Evolutionary conservation across 2,329 filamentous ascomycete species (phyloP).

Genomic region (Ceratocystis smalleyi): DNA sequence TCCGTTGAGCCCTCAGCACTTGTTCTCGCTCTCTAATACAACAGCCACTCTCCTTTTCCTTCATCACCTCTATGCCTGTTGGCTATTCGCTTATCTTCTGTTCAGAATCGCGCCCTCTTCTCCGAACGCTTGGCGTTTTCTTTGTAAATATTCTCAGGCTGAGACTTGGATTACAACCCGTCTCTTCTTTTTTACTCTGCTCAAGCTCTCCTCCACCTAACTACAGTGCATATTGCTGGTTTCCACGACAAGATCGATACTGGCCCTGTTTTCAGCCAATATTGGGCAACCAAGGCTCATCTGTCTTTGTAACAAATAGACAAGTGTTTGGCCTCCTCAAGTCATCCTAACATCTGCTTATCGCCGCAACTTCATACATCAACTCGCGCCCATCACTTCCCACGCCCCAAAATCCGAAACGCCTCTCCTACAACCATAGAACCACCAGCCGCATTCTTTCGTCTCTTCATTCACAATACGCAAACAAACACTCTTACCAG

Average conservation of each 20-base stretch:
- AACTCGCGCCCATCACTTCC: background rate
- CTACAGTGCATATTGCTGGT: background rate
- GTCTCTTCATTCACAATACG: background rate
- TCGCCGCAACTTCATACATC: background rate
- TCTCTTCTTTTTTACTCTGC: background rate
- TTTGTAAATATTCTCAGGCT: background rate
- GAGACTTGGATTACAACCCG: background rate
- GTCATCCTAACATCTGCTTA: background rate
- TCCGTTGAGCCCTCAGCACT: background rate
- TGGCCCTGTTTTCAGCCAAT: too few species aligned
- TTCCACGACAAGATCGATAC: background rate
- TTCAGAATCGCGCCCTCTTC: background rate
- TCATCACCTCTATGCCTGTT: background rate
- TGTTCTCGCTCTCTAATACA: too few species aligned
- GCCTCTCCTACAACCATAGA: background rate
- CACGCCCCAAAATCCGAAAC: background rate
- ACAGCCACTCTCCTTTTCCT: background rate
- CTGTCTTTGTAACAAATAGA: background rate
- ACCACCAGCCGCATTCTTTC: background rate
- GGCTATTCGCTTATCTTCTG: background rate
- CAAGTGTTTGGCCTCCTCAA: background rate
- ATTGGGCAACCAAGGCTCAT: too few species aligned
- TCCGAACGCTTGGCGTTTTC: background rate
- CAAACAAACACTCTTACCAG: background rate
- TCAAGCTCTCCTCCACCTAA: background rate